Evolutionary conservation across 371 early-diverging fungal species (phyloP), one percentile per base, ranked within the genome.

Genomic region (Synchytrium microbalum): DNA sequence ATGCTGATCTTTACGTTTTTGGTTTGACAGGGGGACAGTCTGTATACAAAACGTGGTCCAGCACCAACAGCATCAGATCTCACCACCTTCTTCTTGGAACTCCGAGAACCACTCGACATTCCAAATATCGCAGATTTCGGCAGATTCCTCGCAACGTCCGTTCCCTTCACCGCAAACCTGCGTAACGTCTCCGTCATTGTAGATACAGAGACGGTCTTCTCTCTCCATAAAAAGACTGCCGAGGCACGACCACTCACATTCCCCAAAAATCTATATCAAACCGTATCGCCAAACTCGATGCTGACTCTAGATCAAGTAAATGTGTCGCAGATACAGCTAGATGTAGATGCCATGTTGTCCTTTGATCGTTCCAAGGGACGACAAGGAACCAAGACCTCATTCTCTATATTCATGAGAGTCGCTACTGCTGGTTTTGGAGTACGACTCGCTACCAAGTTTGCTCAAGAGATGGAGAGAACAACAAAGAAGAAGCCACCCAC

Each of bases 401-500:
- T 75, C 0, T 83, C 84, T 19, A 81, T 90, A n/a, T 90, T 90
- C 61, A 69, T 92, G 53, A 74, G 88, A 13, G 86, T 87, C 0
- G 89, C 89, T 1, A 78, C 80, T 0, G 92, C 82, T 1, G 60
- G 77, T 10, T 58, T 90, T n/a, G 66, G 72, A 54, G 87, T 87
- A 28, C 70, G 70, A 14, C 83, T 89, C 0, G 64, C 81, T 2
- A 67, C 69, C 28, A 74, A 82, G 28, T 78, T 88, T 60, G 73
- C 80, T 53, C 74, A 75, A 52, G 91, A 92, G 59, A 93, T 95
- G 91, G 90, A 91, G 66, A 78, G 95, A 14, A 85, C 92, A 0
- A 93, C 94, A 0, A 93, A 93, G 70, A 95, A 95, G 71, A 80
- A 77, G 38, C 91, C 92, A 13, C 93, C 95, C 3, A 72, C 79